phyloP scores from a whole-genome alignment of 1,284 basidiomycete genomes.

The Ceratobasidium theobromae region DNA sequence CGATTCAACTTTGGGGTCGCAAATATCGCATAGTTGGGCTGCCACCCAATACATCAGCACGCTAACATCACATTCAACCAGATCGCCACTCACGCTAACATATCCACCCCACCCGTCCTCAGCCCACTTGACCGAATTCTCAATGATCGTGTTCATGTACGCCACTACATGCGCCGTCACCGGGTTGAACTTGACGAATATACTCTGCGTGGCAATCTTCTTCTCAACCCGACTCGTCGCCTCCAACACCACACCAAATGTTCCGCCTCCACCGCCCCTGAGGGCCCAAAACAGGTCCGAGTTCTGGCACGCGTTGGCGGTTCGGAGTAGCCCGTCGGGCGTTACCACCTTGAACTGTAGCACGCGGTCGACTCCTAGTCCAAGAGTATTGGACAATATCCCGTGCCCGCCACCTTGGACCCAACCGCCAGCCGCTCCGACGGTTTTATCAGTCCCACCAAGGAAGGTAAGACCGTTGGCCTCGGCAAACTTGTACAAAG shows the following conservation, averaged over 20 bases:
- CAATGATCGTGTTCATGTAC: conserved; percentile 22
- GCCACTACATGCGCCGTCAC: conserved; percentile 14
- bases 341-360: conserved; percentile 33
- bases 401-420: conserved; percentile 26
- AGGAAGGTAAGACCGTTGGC: conserved; percentile 34
- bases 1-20: conserved; percentile 28
- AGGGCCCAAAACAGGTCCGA: conserved; percentile 53
- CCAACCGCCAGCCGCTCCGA: conserved; percentile 56
- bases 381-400: conserved; percentile 27
- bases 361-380: conserved; percentile 33
- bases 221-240: conserved; percentile 31
- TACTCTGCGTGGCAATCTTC: conserved; percentile 24
- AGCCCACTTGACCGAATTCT: conserved; percentile 27
- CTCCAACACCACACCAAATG: conserved; percentile 32
- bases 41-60: conserved; percentile 1
- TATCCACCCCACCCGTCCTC: conserved; percentile 35
- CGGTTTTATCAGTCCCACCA: conserved; percentile 45
- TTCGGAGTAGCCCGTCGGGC: conserved; percentile 36
- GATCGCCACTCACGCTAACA: conserved; percentile 13
- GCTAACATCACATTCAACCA: background rate
- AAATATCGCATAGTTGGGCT: conserved; percentile 27
- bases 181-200: conserved; percentile 30
- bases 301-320: conserved; percentile 47
- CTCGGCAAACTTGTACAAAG: conserved; percentile 34
- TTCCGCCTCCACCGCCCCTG: conserved; percentile 42